Conservation (phyloP, 208 protist genomes). For the Leptomonas pyrrhocoris region DNA sequence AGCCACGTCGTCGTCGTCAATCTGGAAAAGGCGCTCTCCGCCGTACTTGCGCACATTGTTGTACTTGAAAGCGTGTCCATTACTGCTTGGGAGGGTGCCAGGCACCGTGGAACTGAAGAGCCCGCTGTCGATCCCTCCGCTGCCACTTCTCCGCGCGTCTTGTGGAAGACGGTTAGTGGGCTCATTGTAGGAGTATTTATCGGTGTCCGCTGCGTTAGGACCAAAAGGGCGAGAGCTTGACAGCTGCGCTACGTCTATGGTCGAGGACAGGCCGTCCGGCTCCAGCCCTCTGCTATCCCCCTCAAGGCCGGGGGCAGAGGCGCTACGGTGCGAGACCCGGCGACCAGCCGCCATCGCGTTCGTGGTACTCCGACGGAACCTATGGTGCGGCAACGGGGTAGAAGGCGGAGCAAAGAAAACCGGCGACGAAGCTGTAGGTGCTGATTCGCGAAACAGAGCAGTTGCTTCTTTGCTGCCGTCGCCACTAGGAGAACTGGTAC, state of each 20-base stretch:
- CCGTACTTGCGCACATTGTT: conserved; percentile 7
- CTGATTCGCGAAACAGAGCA: background rate
- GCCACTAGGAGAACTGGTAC: conserved; percentile 3
- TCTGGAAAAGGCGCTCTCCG: conserved; percentile 17
- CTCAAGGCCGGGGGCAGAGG: conserved; percentile 11
- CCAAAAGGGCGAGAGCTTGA: background rate
- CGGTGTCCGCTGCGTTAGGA: background rate
- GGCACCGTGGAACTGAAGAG: background rate
- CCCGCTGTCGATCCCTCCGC: background rate
- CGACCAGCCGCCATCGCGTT: conserved; percentile 31
- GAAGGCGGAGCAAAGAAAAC: conserved; percentile 31
- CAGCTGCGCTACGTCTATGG: background rate
- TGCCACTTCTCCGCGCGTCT: conserved; percentile 9
- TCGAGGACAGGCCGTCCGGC: background rate
- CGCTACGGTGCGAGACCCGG: conserved; percentile 27
- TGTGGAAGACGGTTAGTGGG: background rate
- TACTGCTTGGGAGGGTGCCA: conserved; percentile 17
- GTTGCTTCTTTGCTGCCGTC: background rate
- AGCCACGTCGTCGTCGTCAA: conserved; percentile 13
- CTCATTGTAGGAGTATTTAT: background rate
- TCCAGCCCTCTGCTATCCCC: background rate
- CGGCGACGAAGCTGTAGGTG: conserved; percentile 1
- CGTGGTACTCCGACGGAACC: conserved; percentile 32
- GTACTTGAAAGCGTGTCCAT: conserved; percentile 16
- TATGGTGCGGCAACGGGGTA: conserved; percentile 34